A percentile compares a stretch with the other conserved stretches of the same genome.
These are phyloP conservation scores for Gloeostereum incarnatum DNA, from an alignment of 768 basidiomycete species.

Conservation along the genomic window DNA sequence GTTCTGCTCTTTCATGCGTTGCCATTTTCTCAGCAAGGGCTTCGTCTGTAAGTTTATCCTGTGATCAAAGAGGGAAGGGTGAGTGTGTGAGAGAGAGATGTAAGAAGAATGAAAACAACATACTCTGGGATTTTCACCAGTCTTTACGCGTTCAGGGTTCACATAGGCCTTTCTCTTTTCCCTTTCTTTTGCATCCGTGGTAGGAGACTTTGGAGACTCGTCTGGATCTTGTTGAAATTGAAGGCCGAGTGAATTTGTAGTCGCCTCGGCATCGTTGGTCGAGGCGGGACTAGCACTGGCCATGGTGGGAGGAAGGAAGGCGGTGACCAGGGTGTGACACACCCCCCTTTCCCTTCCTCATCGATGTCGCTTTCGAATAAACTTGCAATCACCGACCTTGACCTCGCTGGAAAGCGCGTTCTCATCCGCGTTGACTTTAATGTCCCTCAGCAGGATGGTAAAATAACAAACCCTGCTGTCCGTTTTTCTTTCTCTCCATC, in stretches of 20 bases:
- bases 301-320: too few species aligned
- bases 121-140: slow-evolving; percentile 69
- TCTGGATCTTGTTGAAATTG: slow-evolving; percentile 7
- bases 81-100: background rate
- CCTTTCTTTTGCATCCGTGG: slow-evolving; percentile 12
- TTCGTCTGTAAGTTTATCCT: slow-evolving; percentile 67
- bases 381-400: slow-evolving; percentile 85
- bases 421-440: slow-evolving; percentile 97
- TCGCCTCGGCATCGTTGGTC: slow-evolving; percentile 2
- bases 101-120: slow-evolving; percentile 11
- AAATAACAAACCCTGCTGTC: slow-evolving; percentile 95
- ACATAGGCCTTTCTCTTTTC: slow-evolving; percentile 61
- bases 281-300: too few species aligned
- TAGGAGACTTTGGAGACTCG: slow-evolving; percentile 9
- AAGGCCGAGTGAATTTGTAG: slow-evolving; percentile 6
- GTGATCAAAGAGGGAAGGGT: slow-evolving; percentile 6
- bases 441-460: slow-evolving; percentile 83
- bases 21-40: slow-evolving; percentile 62
- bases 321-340: too few species aligned
- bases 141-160: slow-evolving; percentile 78
- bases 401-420: slow-evolving; percentile 80
- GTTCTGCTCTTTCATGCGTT: slow-evolving; percentile 62
- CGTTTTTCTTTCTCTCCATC: slow-evolving; percentile 21
- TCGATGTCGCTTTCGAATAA: slow-evolving; percentile 91
- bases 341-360: too few species aligned